Evolutionary conservation across 2,329 filamentous ascomycete species (phyloP), one percentile per base, ranked within the genome.

Genomic region (Cordyceps tenuipes): DNA sequence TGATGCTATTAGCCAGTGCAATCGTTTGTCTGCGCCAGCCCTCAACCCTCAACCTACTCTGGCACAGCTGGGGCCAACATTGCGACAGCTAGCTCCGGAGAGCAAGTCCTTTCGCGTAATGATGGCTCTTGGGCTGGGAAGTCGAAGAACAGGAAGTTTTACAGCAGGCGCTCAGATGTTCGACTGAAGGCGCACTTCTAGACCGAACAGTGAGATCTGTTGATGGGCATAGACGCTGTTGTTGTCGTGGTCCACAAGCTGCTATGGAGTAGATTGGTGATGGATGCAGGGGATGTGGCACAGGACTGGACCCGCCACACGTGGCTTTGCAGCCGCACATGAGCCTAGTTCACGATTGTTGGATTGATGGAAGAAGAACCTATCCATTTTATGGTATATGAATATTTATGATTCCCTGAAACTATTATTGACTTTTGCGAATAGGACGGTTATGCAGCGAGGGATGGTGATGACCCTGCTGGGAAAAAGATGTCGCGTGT

Each of bases 1-100:
- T 64, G 34, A 56, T 52, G 53, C 13, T 7, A 36, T 31, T 31
- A 54, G 52, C 54, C 34, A 50, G 59, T 31, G 53, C 55, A 54
- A 62, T 50, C 57, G 23, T 56, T 60, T 58, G 56, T 67, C 53
- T 39, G 53, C 47, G 29, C 43, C 50, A 19, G 48, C 46, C 17
- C 46, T 57, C 36, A 50, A 76, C 85, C 69, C 46, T 57, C 36
- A 50, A 76, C 85, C 69, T 79, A 90, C 87, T 90, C 88, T 67
- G 87, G 87, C 65, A 90, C 85, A 71, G 87, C 86, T 72, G 88
- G 88, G 76, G 84, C 82, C 72, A 89, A 82, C 86, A 89, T 89
- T 69, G 76, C 76, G 77, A 66, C 65, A 66, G 65, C 63, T 52
- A 63, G 62, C 59, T 65, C 60, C 60, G 49, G 53, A 50, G 57